Conservation (phyloP, 306 rosid genomes). For the Elaeagnus macrophylla region DNA sequence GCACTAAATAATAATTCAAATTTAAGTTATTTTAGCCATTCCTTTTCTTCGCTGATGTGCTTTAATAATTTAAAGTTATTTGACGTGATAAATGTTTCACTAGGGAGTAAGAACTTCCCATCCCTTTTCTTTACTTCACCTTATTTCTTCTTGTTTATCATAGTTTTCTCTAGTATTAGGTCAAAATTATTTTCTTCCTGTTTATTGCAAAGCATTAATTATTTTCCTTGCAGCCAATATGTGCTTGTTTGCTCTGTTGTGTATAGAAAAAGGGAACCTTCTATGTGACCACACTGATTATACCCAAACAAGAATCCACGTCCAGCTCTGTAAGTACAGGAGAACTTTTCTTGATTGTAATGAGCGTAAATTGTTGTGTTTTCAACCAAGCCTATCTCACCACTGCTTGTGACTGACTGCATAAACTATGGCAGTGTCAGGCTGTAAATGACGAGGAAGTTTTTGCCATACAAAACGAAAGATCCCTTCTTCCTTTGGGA, state of each 20-base stretch:
- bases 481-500: conserved; percentile 69
- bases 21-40: too few species aligned
- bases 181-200: too few species aligned
- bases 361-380: conserved; percentile 6
- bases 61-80: too few species aligned
- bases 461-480: conserved; percentile 57
- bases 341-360: conserved; percentile 1
- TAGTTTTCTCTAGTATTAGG: not conserved
- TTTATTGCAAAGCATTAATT: not conserved
- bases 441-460: conserved; percentile 73
- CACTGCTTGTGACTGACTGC: conserved; percentile 28
- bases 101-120: too few species aligned
- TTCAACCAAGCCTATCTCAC: conserved; percentile 11
- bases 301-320: conserved; percentile 88
- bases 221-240: conserved; percentile 16
- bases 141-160: too few species aligned
- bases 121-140: too few species aligned
- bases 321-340: conserved; percentile 59
- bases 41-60: too few species aligned
- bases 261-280: conserved; percentile 55
- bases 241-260: conserved; percentile 17
- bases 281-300: conserved; percentile 63
- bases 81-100: too few species aligned
- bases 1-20: too few species aligned
- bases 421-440: conserved; percentile 49